These are phyloP conservation scores for Irpex rosettiformis DNA, from an alignment of 1,284 basidiomycete species.

Conservation along the genomic window DNA sequence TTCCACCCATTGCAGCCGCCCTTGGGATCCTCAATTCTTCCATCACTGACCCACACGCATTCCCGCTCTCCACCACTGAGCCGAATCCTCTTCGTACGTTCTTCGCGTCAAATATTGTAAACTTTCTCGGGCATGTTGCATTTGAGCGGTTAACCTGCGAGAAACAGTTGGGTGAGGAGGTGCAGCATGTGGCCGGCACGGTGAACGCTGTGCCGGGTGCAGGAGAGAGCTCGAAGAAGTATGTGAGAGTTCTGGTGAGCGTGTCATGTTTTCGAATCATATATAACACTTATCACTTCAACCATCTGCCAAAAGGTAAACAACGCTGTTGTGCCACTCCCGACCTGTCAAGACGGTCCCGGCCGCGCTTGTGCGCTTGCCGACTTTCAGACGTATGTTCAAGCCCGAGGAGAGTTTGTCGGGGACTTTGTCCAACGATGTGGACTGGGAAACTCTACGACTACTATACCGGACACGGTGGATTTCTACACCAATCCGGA, in stretches of 20 bases:
- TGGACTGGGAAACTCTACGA: constrained; percentile 29
- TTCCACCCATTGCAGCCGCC: constrained; percentile 39
- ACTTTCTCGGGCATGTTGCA: constrained; percentile 39
- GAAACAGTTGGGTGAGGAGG: constrained; percentile 8
- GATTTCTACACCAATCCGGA: constrained; percentile 20
- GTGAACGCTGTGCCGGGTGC: constrained; percentile 12
- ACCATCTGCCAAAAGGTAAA: constrained; percentile 27
- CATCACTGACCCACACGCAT: constrained; percentile 25
- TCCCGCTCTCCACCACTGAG: constrained; percentile 31
- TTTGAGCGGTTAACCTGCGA: constrained; percentile 37
- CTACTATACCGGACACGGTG: constrained; percentile 25
- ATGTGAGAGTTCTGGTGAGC: constrained; percentile 34
- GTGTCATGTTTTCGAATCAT: not conserved
- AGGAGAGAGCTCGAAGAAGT: constrained; percentile 21
- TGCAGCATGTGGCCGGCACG: constrained; percentile 20
- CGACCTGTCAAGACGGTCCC: constrained; percentile 35
- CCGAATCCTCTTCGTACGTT: constrained; percentile 32
- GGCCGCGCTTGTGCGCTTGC: constrained; percentile 34
- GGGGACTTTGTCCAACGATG: constrained; percentile 38
- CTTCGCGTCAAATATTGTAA: constrained; percentile 36
- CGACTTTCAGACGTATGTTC: constrained; percentile 30
- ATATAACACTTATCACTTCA: not conserved
- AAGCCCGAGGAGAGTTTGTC: constrained; percentile 22
- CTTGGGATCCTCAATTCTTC: constrained; percentile 41
- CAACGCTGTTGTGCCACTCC: constrained; percentile 36